Evolutionary conservation across 139 green algal genomes (phyloP), one percentile per base, ranked within the genome.

Genomic region (Chlamydomonas sp.): DNA sequence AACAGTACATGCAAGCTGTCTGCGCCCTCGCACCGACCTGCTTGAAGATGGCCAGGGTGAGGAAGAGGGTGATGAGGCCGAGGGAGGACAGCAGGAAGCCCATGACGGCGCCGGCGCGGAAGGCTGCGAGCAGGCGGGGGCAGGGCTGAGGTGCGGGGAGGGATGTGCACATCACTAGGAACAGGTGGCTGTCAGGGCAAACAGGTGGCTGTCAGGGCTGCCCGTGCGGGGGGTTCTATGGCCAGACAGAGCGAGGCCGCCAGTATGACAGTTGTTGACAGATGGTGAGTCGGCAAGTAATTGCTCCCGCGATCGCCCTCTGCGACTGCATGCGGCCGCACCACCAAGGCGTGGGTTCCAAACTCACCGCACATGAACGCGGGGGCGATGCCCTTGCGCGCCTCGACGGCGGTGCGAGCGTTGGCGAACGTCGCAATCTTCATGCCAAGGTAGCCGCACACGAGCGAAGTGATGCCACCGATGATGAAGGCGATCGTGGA

Each of bases 381-480:
- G 35, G 88, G 85, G 29, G 88, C 90, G 63, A 99, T 91, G 65
- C 94, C 92, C 83, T 96, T 95, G 72, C 91, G 84, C 6, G 94
- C 94, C 82, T 99, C 87, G n/a, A 98, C 72, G 1, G 94, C 84
- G 3, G 89, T 96, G 20, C 94, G 79, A 10, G 91, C 94, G 72
- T 99, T 99, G 71, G 94, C 94, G 65, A 95, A 98, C 1, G 92
- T 97, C 43, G 94, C 94, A 58, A 98, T 98, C 75, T 83, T 89
- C 92, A 98, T 98, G 77, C 94, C 90, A 31, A 98, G 77, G 81
- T 90, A 98, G 35, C 94, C 94, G 8, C 85, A 97, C 4, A 95
- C 49, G 60, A 93, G 91, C 62, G 92, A 97, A 3, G 94, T 98
- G 31, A 74, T 33, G 8, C 84, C 94, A 48, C 94, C 94, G 3